phyloP scores from a whole-genome alignment of 371 early-diverging fungal genomes.

The Rhizopus stolonifer region DNA sequence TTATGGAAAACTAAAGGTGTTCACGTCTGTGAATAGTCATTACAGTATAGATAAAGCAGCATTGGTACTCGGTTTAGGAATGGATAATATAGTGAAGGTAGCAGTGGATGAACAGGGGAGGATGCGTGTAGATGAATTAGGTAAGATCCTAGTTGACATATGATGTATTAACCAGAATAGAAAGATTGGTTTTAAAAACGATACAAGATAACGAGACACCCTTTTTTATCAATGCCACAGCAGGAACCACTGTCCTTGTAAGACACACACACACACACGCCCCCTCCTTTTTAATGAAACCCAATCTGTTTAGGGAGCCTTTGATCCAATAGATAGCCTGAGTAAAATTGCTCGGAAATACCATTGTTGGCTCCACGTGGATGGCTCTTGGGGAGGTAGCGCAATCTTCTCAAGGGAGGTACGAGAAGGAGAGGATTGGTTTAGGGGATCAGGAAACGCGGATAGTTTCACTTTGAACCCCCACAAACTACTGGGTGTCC shows the following conservation, averaged over 20 bases:
- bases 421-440: slow-evolving; percentile 40
- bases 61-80: slow-evolving; percentile 75
- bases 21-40: slow-evolving; percentile 77
- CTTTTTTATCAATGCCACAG: slow-evolving; percentile 84
- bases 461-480: slow-evolving; percentile 83
- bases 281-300: no score
- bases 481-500: slow-evolving; percentile 85
- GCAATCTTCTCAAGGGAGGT: slow-evolving; percentile 57
- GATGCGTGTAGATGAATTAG: slow-evolving; percentile 64
- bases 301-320: slow-evolving; percentile 57
- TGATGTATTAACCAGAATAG: no score
- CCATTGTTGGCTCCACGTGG: slow-evolving; percentile 83
- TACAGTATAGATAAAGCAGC: slow-evolving; percentile 82
- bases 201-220: slow-evolving; percentile 54
- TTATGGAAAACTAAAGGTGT: slow-evolving; percentile 63
- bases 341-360: slow-evolving; percentile 59
- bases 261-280: no score
- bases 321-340: slow-evolving; percentile 72
- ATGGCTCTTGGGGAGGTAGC: slow-evolving; percentile 87
- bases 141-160: no score
- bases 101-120: slow-evolving; percentile 64
- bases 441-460: slow-evolving; percentile 58
- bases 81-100: slow-evolving; percentile 67
- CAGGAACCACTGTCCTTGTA: slow-evolving; percentile 85
- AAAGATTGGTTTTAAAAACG: slow-evolving; percentile 46